Base-by-base conservation (phyloP, 1,284 basidiomycete genomes). In the Sanghuangporus weigelae region DNA sequence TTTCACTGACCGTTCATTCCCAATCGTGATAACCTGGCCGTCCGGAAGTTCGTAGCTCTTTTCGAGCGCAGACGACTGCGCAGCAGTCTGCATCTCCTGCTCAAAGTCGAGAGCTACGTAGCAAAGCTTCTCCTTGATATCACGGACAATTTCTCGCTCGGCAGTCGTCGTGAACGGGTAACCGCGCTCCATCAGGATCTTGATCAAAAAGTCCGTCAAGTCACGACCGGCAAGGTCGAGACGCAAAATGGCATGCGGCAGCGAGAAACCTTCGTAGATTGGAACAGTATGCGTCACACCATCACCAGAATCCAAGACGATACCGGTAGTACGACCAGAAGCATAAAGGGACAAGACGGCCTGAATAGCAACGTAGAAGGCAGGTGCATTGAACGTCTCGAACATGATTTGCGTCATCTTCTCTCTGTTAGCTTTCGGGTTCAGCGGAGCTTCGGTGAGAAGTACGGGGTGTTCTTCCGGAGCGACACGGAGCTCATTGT, bases 321-420 rank as follows among this genome's bases (percentile, higher is more conserved):
- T 98, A 44, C 97, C 93, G 57, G 93, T 96, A 46, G 85, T 87
- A 79, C 93, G 91, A 81, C 94, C 94, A 64, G 93, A 96, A 39
- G 94, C 93, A 79, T 95, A 96, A 60, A 96, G 85, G 39, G 93
- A 95, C 46, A 96, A 84, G 63, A 96, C 93, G 75, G 93, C 93
- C 81, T 96, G 94, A 78, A 95, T 95, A 63, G 92, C 85, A 70
- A 96, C 93, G 82, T 95, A 95, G 84, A 96, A 95, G 12, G 93
- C 93, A 63, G 93, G 93, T 5, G 86, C 87, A 79, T 95, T 96
- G 87, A 96, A 96, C 50, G 93, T 96, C 84, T 96, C 93, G 77
- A 96, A 96, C 92, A 96, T 95, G 83, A 95, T 95, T 79, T 95
- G 93, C 67, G 93, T 95, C 93, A 95, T 95, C 85, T 95, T 95